phyloP scores from a whole-genome alignment of 495 filamentous ascomycete genomes.

The Penicillium lividum region DNA sequence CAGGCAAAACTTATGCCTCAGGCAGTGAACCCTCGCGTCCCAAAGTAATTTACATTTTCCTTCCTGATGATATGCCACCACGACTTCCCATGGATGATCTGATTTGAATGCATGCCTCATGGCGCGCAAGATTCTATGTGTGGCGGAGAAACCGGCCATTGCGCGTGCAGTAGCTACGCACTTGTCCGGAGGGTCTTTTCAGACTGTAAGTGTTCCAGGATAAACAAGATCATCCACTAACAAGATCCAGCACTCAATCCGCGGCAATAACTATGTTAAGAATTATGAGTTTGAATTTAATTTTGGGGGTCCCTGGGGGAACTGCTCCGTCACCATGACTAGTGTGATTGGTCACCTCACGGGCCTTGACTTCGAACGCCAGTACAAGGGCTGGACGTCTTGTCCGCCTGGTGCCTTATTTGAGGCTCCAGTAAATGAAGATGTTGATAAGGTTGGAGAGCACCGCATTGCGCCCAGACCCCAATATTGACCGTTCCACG shows the following conservation, averaged over 20 bases:
- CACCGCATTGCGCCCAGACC: neutral
- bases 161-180: slow-evolving; percentile 91
- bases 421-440: slow-evolving; percentile 70
- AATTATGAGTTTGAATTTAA: slow-evolving; percentile 92
- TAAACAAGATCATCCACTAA: neutral
- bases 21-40: slow-evolving; percentile 22
- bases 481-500: neutral
- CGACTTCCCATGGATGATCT: slow-evolving; percentile 12
- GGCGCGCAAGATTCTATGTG: slow-evolving; percentile 71
- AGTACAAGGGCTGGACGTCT: slow-evolving; percentile 75
- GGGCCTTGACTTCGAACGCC: slow-evolving; percentile 64
- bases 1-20: slow-evolving; percentile 23
- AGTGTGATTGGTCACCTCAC: slow-evolving; percentile 86
- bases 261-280: slow-evolving; percentile 76
- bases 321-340: slow-evolving; percentile 86
- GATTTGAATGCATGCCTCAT: slow-evolving; percentile 24
- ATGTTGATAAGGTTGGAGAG: slow-evolving; percentile 60
- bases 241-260: slow-evolving; percentile 51
- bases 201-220: slow-evolving; percentile 57
- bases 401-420: slow-evolving; percentile 81
- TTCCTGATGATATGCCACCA: slow-evolving; percentile 15
- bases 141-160: slow-evolving; percentile 96
- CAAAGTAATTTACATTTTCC: slow-evolving; percentile 14
- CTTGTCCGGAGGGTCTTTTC: slow-evolving; percentile 71
- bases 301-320: slow-evolving; percentile 79